phyloP scores from a whole-genome alignment of 495 filamentous ascomycete genomes.

The Hypoxylon subgilvum region DNA sequence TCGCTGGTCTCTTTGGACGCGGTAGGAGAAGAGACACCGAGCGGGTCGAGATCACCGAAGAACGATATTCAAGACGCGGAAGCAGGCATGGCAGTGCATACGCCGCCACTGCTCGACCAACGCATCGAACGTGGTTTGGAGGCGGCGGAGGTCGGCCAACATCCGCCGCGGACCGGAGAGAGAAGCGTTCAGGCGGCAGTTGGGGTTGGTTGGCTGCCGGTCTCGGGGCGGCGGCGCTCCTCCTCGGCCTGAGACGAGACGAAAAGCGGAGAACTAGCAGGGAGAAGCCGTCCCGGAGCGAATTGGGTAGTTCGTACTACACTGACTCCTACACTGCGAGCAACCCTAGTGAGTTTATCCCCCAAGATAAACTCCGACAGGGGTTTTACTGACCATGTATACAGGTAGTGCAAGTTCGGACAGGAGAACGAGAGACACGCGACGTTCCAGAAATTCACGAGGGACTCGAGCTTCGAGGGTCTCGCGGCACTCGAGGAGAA shows the following conservation, averaged over 20 bases:
- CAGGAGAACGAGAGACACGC: constrained; percentile 45
- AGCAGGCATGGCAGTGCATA: constrained; percentile 38
- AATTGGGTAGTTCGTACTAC: constrained; percentile 55
- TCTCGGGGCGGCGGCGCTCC: constrained; percentile 66
- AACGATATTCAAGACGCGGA: constrained; percentile 65
- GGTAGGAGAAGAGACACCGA: constrained; percentile 55
- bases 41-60: constrained; percentile 68
- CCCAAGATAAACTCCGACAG: constrained; percentile 35
- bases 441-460: constrained; percentile 41
- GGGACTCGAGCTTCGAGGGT: constrained; percentile 20
- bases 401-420: constrained; percentile 56
- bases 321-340: constrained; percentile 53
- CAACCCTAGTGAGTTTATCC: constrained; percentile 56
- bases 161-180: constrained; percentile 58
- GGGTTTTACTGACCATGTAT: constrained; percentile 42
- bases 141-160: constrained; percentile 56
- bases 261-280: constrained; percentile 52
- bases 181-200: constrained; percentile 56
- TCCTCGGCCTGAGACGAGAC: constrained; percentile 78
- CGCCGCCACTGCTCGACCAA: constrained; percentile 39
- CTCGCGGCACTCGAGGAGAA: constrained; percentile 30
- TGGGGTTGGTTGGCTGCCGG: constrained; percentile 58
- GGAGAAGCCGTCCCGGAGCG: constrained; percentile 55
- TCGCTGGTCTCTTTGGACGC: constrained; percentile 71
- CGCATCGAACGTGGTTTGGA: constrained; percentile 71